Evolutionary conservation across 2,329 filamentous ascomycete species (phyloP), one percentile per base, ranked within the genome.

Genomic region (Penicillium vulpinum): DNA sequence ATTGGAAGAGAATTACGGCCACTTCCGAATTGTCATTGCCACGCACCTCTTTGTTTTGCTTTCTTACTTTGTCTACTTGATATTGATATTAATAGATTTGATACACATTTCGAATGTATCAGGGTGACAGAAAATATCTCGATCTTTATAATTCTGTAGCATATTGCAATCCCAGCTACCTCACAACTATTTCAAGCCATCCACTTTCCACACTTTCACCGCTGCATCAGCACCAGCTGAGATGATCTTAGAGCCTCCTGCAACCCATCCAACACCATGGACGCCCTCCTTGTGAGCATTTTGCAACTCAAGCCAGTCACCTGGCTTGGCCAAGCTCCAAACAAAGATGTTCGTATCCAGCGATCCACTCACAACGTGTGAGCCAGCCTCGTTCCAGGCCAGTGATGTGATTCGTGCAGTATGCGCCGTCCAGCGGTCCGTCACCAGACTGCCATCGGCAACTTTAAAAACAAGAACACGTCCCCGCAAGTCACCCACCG

Each of bases 261-360:
- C 83, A 15, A 90, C 81, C 92, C 93, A 99, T 13, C 83, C 83
- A 16, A 97, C 88, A 16, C 90, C 93, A 64, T 89, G 91, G 18
- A 97, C 92, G 10, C 94, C 94, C 70, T 97, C 94, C 78, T 97
- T 97, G 78, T 99, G 94, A 48, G 93, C 92, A 70, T 96, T 96
- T 22, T 86, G 77, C 15, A 87, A 88, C 79, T 94, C 93, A 64
- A 95, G 84, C 64, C 93, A 84, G 75, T 90, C 90, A 2, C 91
- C 92, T 0, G 93, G 93, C 71, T 91, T 90, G 41, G 80, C 78
- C 54, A 97, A 75, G 72, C 91, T 96, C 91, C 94, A 99, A 29
- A 96, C 87, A 71, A 91, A 92, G 21, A 99, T 84, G 69, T 96
- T 92, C 0, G 93, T 97, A 73, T 99, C 94, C 48, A 99, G 78